Evolutionary conservation across 2,329 filamentous ascomycete species (phyloP).

Genomic region (Endoconidiophora laricicola): DNA sequence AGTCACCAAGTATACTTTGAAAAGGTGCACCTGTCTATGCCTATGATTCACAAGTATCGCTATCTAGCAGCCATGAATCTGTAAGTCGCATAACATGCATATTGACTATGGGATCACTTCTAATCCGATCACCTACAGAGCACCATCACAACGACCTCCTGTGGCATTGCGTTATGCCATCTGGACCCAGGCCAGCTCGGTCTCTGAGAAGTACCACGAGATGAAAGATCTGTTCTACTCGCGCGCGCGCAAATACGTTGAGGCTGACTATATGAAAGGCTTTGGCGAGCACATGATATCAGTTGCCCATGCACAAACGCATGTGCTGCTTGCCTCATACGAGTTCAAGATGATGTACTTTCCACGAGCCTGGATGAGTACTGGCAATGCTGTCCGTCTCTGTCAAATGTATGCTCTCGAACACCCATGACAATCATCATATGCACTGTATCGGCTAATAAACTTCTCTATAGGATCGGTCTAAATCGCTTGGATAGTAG

Average conservation of each 20-base stretch:
- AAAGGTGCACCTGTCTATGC: slow-evolving; percentile 69
- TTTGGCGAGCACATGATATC: slow-evolving; percentile 82
- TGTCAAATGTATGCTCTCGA: slow-evolving; percentile 54
- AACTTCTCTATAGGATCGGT: slow-evolving; percentile 51
- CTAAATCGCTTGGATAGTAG: slow-evolving; percentile 70
- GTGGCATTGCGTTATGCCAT: slow-evolving; percentile 84
- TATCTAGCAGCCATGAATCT: slow-evolving; percentile 82
- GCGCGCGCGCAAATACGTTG: slow-evolving; percentile 74
- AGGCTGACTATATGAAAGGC: slow-evolving; percentile 79
- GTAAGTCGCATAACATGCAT: slow-evolving; percentile 22
- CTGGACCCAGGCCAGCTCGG: slow-evolving; percentile 83
- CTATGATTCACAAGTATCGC: slow-evolving; percentile 77
- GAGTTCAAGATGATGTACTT: slow-evolving; percentile 99
- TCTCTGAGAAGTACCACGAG: slow-evolving; percentile 63
- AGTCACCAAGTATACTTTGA: slow-evolving; percentile 78
- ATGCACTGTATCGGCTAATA: slow-evolving; percentile 21
- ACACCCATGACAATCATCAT: background rate
- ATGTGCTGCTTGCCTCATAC: slow-evolving; percentile 62
- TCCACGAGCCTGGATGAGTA: slow-evolving; percentile 85
- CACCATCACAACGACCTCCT: slow-evolving; percentile 72
- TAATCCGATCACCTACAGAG: slow-evolving; percentile 23
- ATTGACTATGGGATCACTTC: background rate
- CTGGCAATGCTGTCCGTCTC: slow-evolving; percentile 64
- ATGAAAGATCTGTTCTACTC: slow-evolving; percentile 83
- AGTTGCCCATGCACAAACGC: slow-evolving; percentile 71